Conservation (phyloP, 495 filamentous ascomycete species). For the Talaromyces proteolyticus region DNA sequence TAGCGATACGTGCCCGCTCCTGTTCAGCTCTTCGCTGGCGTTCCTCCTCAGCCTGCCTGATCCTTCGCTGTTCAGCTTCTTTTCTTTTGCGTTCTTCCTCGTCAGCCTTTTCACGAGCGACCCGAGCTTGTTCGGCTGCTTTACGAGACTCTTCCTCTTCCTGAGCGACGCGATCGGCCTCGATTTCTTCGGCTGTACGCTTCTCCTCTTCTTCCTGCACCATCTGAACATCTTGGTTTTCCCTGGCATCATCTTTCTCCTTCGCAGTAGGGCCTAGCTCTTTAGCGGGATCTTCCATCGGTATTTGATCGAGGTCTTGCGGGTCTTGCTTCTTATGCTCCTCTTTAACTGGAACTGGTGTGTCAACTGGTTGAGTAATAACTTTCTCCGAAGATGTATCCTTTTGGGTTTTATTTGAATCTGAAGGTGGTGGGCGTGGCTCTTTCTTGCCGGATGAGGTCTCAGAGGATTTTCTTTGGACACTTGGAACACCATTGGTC, state of each 20-base stretch:
- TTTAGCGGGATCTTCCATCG: constrained; percentile 19
- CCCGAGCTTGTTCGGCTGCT: constrained; percentile 31
- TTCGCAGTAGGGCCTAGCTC: constrained; percentile 11
- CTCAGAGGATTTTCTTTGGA: constrained; percentile 24
- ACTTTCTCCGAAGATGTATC: constrained; percentile 3
- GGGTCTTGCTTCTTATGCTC: constrained; percentile 23
- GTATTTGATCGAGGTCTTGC: constrained; percentile 23
- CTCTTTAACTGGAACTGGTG: constrained; percentile 19
- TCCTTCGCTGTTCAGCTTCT: constrained; percentile 45
- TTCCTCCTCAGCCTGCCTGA: constrained; percentile 50
- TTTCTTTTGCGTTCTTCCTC: constrained; percentile 48
- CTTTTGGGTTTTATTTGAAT: constrained; percentile 10
- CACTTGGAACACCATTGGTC: constrained; percentile 23
- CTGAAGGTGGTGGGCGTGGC: constrained; percentile 12
- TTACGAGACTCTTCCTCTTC: constrained; percentile 38
- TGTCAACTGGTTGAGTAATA: constrained; percentile 3
- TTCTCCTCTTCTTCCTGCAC: constrained; percentile 33
- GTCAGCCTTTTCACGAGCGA: constrained; percentile 41
- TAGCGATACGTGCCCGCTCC: constrained; percentile 48
- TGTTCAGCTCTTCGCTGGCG: constrained; percentile 47
- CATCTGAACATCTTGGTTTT: constrained; percentile 35
- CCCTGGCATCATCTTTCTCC: constrained; percentile 27
- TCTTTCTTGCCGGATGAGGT: constrained; percentile 18
- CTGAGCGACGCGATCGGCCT: constrained; percentile 34
- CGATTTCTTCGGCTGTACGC: constrained; percentile 33